Conservation (phyloP, 116 monocot genomes). For the Cymodocea nodosa region DNA sequence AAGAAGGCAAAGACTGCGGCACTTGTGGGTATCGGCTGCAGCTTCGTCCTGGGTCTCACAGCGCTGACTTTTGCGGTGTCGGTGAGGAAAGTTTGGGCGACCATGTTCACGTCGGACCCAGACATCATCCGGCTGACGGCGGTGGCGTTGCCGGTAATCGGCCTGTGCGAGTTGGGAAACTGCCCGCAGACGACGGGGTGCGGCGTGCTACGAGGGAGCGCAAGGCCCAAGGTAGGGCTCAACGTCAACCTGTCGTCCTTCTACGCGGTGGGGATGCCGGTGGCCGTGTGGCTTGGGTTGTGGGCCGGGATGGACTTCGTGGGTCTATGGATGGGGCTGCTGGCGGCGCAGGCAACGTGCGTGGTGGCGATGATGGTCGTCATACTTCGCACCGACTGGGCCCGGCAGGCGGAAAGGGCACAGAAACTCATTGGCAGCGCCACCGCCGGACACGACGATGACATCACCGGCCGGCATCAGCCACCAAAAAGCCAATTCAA, state of each 20-base stretch:
- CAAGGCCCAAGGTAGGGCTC: conserved; percentile 17
- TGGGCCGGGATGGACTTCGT: conserved; percentile 16
- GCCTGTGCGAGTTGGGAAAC: conserved; percentile 38
- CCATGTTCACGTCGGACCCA: conserved; percentile 24
- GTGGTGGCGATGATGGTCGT: conserved; percentile 15
- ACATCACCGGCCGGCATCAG: too few species aligned
- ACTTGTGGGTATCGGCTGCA: conserved; percentile 9
- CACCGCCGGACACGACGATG: not conserved
- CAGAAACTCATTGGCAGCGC: conserved; percentile 1
- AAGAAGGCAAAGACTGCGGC: conserved; percentile 14
- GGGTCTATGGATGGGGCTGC: conserved; percentile 30
- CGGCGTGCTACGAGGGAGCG: conserved; percentile 33
- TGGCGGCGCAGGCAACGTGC: conserved; percentile 31
- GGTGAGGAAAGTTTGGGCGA: conserved; percentile 20
- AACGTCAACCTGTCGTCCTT: conserved; percentile 30
- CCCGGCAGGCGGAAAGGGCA: conserved; percentile 13
- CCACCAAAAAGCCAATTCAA: too few species aligned
- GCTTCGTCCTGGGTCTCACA: conserved; percentile 11
- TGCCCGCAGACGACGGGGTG: conserved; percentile 38
- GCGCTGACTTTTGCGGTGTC: conserved; percentile 19
- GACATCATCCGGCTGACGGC: conserved; percentile 23
- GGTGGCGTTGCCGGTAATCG: conserved; percentile 29
- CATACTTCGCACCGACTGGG: conserved; percentile 23
- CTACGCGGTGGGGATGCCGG: conserved; percentile 39
- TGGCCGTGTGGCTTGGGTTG: conserved; percentile 25